Evolutionary conservation across 2,329 filamentous ascomycete species (phyloP).

Genomic region (Trichophyton benhamiae): DNA sequence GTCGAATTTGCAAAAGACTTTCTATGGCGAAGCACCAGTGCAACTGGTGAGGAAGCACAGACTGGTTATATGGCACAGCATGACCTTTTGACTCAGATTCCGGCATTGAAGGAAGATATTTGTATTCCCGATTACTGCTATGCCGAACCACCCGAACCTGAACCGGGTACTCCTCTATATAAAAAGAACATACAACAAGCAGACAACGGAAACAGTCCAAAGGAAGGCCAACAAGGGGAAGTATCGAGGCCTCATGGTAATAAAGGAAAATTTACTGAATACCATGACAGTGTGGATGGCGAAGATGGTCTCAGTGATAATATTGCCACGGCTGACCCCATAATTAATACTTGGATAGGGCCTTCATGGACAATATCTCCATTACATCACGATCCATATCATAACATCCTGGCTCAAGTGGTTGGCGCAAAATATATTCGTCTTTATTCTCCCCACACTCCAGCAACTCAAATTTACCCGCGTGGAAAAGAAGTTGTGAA

Average conservation of each 20-base stretch:
- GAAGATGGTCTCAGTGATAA: conserved; percentile 6
- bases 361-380: conserved; percentile 80
- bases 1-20: conserved; percentile 54
- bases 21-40: conserved; percentile 31
- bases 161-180: conserved; percentile 38
- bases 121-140: conserved; percentile 75
- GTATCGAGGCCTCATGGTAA: background rate
- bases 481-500: conserved; percentile 27
- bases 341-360: conserved; percentile 87
- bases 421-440: conserved; percentile 87
- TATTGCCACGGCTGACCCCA: conserved; percentile 37
- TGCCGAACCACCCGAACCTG: conserved; percentile 48
- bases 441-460: conserved; percentile 60
- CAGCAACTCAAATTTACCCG: conserved; percentile 31
- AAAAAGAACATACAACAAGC: conserved; percentile 24
- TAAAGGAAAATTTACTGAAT: background rate
- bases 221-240: conserved; percentile 23
- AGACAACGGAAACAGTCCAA: conserved; percentile 7
- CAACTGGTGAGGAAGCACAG: conserved; percentile 11
- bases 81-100: conserved; percentile 72
- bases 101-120: conserved; percentile 62
- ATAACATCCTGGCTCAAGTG: conserved; percentile 82
- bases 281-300: background rate
- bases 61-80: conserved; percentile 86
- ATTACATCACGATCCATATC: conserved; percentile 84